Conservation (phyloP, 306 rosid genomes). For the Datisca glomerata region DNA sequence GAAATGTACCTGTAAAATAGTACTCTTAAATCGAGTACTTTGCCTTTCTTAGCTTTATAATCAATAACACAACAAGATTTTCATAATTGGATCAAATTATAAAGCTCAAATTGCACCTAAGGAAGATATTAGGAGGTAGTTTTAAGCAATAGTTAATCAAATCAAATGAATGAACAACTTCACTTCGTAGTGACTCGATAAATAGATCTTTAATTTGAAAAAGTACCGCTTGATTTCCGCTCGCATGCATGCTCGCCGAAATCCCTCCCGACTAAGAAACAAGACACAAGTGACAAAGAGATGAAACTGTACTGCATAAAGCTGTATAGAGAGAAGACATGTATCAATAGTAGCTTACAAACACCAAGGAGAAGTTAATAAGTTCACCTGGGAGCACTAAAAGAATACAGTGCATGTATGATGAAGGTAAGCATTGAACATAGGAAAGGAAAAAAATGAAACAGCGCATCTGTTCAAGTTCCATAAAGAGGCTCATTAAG, state of each 20-base stretch:
- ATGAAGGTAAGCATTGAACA: not conserved
- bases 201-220: no score
- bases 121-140: not conserved
- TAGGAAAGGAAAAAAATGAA: not conserved
- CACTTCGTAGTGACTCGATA: not conserved
- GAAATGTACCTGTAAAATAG: no score
- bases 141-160: slow-evolving; percentile 4
- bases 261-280: slow-evolving; percentile 96
- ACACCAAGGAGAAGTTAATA: not conserved
- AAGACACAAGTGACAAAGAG: slow-evolving; percentile 76
- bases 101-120: not conserved
- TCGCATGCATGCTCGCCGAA: slow-evolving; percentile 87
- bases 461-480: no score
- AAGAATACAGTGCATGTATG: not conserved
- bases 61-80: no score
- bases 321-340: slow-evolving; percentile 23
- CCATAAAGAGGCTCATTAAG: no score
- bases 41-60: no score
- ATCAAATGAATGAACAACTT: not conserved
- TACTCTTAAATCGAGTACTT: no score
- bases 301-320: slow-evolving; percentile 90
- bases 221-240: slow-evolving; percentile 57
- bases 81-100: no score
- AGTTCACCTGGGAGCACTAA: no score
- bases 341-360: not conserved